These are phyloP conservation scores for Trichoderma sp. DNA, from an alignment of 2,329 filamentous ascomycete species.

Conservation along the genomic window DNA sequence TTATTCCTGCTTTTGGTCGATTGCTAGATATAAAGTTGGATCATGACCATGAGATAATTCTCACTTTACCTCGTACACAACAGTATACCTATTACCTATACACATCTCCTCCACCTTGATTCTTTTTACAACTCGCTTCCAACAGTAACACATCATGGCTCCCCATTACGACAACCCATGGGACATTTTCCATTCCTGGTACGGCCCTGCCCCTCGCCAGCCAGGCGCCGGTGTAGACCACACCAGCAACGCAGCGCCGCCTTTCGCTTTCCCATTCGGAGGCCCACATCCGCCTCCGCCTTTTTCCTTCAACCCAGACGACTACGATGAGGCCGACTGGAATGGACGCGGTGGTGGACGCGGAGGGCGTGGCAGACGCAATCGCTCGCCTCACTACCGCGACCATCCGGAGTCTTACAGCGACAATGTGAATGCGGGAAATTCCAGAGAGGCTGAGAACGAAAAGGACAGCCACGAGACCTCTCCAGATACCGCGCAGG, in stretches of 20 bases:
- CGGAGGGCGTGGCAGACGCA: slow-evolving; percentile 22
- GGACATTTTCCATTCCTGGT: slow-evolving; percentile 42
- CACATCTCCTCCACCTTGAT: background rate
- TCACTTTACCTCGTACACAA: background rate
- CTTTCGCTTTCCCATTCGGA: slow-evolving; percentile 39
- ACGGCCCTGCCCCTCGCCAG: slow-evolving; percentile 29
- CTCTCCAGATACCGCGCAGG: slow-evolving; percentile 39
- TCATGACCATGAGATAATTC: background rate
- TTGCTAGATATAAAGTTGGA: background rate
- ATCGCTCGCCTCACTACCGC: slow-evolving; percentile 24
- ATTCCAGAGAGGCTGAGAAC: slow-evolving; percentile 29
- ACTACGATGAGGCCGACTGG: slow-evolving; percentile 21
- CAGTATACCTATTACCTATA: background rate
- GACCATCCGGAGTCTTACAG: background rate
- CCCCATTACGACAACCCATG: slow-evolving; percentile 28
- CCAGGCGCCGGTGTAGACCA: slow-evolving; percentile 45
- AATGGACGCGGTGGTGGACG: slow-evolving; percentile 26
- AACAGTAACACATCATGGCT: background rate
- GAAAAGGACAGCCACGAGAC: slow-evolving; percentile 36
- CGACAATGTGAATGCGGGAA: slow-evolving; percentile 1
- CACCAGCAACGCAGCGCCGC: slow-evolving; percentile 28
- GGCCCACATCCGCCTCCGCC: slow-evolving; percentile 11
- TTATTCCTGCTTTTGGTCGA: background rate
- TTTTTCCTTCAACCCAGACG: slow-evolving; percentile 6
- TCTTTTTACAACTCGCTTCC: background rate